Evolutionary conservation across 495 filamentous ascomycete genomes (phyloP).

Genomic region (Xylaria intraflava): DNA sequence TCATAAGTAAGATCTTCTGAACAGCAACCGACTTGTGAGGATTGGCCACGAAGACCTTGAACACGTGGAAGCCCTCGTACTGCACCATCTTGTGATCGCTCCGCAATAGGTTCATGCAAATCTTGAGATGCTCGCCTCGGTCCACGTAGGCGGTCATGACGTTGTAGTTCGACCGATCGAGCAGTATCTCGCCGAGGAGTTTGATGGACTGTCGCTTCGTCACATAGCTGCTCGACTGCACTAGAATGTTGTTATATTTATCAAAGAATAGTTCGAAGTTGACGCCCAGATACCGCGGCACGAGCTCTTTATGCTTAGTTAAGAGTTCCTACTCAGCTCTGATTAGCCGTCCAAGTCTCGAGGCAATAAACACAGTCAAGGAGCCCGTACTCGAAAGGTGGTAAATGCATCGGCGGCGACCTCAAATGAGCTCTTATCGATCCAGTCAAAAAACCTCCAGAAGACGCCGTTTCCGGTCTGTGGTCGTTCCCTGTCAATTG

Average conservation of each 20-base stretch:
- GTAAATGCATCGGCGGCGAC: slow-evolving; percentile 96
- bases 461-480: slow-evolving; percentile 78
- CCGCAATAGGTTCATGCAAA: slow-evolving; percentile 91
- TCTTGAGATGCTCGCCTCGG: slow-evolving; percentile 88
- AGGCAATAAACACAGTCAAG: not conserved
- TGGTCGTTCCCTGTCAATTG: slow-evolving; percentile 58
- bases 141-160: slow-evolving; percentile 98
- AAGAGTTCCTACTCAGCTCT: slow-evolving; percentile 63
- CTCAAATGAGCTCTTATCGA: slow-evolving; percentile 90
- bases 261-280: slow-evolving; percentile 91
- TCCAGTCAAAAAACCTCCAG: slow-evolving; percentile 98
- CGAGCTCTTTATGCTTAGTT: slow-evolving; percentile 85
- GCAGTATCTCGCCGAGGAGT: slow-evolving; percentile 85
- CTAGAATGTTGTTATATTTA: slow-evolving; percentile 79
- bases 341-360: slow-evolving; percentile 1
- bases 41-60: slow-evolving; percentile 99
- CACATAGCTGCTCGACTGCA: slow-evolving; percentile 91
- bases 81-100: slow-evolving; percentile 98
- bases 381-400: slow-evolving; percentile 72
- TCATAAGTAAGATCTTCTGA: slow-evolving; percentile 91
- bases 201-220: slow-evolving; percentile 98
- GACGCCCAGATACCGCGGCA: slow-evolving; percentile 73
- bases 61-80: slow-evolving; percentile 98
- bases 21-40: slow-evolving; percentile 90
- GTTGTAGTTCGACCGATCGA: slow-evolving; percentile 93